These are phyloP conservation scores for Fonsecaea multimorphosa DNA, from an alignment of 2,329 filamentous ascomycete species.

Conservation along the genomic window DNA sequence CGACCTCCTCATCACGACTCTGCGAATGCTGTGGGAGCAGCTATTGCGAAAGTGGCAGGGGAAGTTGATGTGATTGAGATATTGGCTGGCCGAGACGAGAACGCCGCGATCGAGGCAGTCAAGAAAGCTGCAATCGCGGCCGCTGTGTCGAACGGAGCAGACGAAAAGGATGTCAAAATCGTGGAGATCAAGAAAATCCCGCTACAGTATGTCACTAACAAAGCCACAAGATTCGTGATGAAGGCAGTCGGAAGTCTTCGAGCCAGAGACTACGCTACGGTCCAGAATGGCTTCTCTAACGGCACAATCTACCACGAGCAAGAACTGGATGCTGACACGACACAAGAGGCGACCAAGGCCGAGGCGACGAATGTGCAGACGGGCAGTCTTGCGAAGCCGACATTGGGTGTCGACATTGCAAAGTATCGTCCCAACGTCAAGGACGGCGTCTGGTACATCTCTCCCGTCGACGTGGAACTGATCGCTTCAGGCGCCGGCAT, in stretches of 20 bases:
- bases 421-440: constrained; percentile 45
- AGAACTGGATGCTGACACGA: constrained; percentile 37
- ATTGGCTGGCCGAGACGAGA: constrained; percentile 38
- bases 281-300: constrained; percentile 32
- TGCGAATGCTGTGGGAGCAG: constrained; percentile 67
- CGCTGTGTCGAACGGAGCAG: constrained; percentile 32
- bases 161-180: constrained; percentile 39
- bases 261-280: constrained; percentile 8
- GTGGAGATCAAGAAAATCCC: constrained; percentile 44
- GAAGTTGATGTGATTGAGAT: constrained; percentile 60
- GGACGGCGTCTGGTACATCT: constrained; percentile 47
- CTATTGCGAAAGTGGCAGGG: constrained; percentile 62
- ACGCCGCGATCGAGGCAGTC: constrained; percentile 37
- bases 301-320: constrained; percentile 39
- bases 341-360: constrained; percentile 35
- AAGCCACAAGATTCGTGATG: constrained; percentile 45
- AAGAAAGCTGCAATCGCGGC: constrained; percentile 38
- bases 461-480: constrained; percentile 47
- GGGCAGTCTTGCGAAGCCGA: constrained; percentile 22
- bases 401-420: constrained; percentile 40
- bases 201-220: constrained; percentile 42
- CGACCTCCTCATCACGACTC: constrained; percentile 60
- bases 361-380: constrained; percentile 25
- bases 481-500: constrained; percentile 48
- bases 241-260: constrained; percentile 50